Evolutionary conservation across 441 rosid species (phyloP).

Genomic region (Mallotus repandus): DNA sequence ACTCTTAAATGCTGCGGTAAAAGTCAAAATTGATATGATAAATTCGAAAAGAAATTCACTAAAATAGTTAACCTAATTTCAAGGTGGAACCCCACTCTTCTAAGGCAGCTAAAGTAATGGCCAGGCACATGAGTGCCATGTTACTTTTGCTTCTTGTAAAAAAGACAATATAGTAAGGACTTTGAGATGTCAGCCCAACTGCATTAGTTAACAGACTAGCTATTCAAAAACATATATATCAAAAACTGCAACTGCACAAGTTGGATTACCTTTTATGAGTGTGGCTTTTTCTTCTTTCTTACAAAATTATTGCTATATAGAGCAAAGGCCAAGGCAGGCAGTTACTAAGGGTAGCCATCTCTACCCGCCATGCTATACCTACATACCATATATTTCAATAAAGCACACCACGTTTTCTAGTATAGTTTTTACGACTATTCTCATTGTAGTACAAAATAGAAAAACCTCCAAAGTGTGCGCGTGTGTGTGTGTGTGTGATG

Average conservation of each 20-base stretch:
- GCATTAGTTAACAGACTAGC: neutral
- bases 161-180: constrained; percentile 6
- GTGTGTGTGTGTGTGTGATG: too few relatives aligned
- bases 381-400: neutral
- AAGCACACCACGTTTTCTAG: neutral
- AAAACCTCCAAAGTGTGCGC: neutral
- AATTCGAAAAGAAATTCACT: too few relatives aligned
- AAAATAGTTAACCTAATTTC: too few relatives aligned
- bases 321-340: neutral
- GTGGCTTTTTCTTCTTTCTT: neutral
- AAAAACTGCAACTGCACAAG: neutral
- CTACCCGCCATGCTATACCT: neutral
- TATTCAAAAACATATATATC: too few relatives aligned
- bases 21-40: too few relatives aligned
- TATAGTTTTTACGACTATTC: neutral
- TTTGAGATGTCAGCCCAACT: neutral
- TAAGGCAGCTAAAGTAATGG: too few relatives aligned
- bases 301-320: neutral
- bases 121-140: constrained; percentile 29
- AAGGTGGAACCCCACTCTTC: neutral
- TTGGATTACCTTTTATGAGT: neutral
- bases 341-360: neutral
- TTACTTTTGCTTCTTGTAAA: constrained; percentile 20
- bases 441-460: neutral
- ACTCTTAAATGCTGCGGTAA: too few relatives aligned